A percentile compares a stretch with the other conserved stretches of the same genome.
Evolutionary conservation across 2,329 filamentous ascomycete species (phyloP).

Genomic region (Aplosporella prunicola): DNA sequence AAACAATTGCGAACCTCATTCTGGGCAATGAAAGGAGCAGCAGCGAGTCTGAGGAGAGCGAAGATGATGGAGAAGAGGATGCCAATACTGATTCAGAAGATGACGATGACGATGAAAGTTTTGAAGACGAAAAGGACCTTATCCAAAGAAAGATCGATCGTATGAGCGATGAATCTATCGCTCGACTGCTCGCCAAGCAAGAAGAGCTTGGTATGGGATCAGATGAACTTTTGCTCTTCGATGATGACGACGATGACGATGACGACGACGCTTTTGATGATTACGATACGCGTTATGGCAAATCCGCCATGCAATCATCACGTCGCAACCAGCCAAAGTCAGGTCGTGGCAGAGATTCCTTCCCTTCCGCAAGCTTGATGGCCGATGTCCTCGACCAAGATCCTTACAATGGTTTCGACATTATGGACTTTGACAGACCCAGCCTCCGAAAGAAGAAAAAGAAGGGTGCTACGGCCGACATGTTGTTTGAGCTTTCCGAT

Average conservation of each 20-base stretch:
- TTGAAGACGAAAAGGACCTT: conserved; percentile 34
- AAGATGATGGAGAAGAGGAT: conserved; percentile 26
- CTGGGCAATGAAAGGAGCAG: conserved; percentile 14
- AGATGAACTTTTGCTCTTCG: conserved; percentile 50
- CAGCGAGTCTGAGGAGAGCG: conserved; percentile 15
- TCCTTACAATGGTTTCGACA: conserved; percentile 62
- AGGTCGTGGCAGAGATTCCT: conserved; percentile 19
- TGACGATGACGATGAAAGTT: conserved; percentile 28
- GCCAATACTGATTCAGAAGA: conserved; percentile 32
- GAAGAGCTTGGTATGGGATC: conserved; percentile 53
- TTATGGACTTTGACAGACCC: conserved; percentile 72
- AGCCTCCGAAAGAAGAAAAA: conserved; percentile 56
- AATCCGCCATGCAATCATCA: background rate
- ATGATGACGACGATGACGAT: conserved; percentile 36
- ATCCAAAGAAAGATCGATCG: conserved; percentile 28
- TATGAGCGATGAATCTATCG: conserved; percentile 53
- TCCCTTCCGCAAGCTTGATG: conserved; percentile 47
- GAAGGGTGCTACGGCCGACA: conserved; percentile 50
- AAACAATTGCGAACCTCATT: conserved; percentile 15
- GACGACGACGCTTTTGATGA: conserved; percentile 20
- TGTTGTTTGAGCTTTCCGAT: conserved; percentile 38
- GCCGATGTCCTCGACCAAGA: conserved; percentile 50
- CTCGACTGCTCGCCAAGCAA: conserved; percentile 51
- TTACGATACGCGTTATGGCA: background rate
- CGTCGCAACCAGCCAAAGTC: conserved; percentile 3